Percentiles rank a stretch among this genome's conserved stretches.
phyloP scores from a whole-genome alignment of 2,329 filamentous ascomycete genomes.

The Penicillium crustosum region DNA sequence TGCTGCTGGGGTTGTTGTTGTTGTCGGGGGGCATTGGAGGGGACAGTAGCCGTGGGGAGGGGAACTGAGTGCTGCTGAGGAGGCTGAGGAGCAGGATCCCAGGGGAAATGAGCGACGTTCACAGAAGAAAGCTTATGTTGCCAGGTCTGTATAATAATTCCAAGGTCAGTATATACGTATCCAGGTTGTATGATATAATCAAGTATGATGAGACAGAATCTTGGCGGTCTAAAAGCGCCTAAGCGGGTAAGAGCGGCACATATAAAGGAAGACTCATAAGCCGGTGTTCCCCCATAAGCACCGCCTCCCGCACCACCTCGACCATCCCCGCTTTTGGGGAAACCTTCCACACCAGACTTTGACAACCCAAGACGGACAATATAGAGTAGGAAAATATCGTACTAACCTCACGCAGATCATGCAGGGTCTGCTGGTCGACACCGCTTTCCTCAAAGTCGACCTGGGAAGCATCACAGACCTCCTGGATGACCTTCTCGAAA shows the following conservation, averaged over 20 bases:
- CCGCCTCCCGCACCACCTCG: slow-evolving; percentile 37
- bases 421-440: slow-evolving; percentile 80
- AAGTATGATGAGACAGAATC: slow-evolving; percentile 7
- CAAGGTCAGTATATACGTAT: slow-evolving; percentile 3
- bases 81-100: slow-evolving; percentile 77
- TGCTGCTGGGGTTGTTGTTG: slow-evolving; percentile 35
- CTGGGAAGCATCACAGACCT: slow-evolving; percentile 85
- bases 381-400: slow-evolving; percentile 11
- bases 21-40: slow-evolving; percentile 46
- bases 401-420: slow-evolving; percentile 84
- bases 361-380: slow-evolving; percentile 6
- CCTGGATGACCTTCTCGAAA: slow-evolving; percentile 87
- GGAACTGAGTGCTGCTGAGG: slow-evolving; percentile 39
- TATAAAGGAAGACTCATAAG: slow-evolving; percentile 46
- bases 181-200: slow-evolving; percentile 15
- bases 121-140: slow-evolving; percentile 85
- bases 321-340: slow-evolving; percentile 31
- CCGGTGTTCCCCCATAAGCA: slow-evolving; percentile 40
- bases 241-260: slow-evolving; percentile 36
- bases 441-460: slow-evolving; percentile 97
- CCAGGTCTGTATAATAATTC: slow-evolving; percentile 68
- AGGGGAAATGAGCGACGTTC: slow-evolving; percentile 84
- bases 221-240: slow-evolving; percentile 26
- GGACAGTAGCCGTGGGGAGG: slow-evolving; percentile 41
- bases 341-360: slow-evolving; percentile 14